Evolutionary conservation across 768 basidiomycete species (phyloP).

Genomic region (Collybiopsis confluens): DNA sequence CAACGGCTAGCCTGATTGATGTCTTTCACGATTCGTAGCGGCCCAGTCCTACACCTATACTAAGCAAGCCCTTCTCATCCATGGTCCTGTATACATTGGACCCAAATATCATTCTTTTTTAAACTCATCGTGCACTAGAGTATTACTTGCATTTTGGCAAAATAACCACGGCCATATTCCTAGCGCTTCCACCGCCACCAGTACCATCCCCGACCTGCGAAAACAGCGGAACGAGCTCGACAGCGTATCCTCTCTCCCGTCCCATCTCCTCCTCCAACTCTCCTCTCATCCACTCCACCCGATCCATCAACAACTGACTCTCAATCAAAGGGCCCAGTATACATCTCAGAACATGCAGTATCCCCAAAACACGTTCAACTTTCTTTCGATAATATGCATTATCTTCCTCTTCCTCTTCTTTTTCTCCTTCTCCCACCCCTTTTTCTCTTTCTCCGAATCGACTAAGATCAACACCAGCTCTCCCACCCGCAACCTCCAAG

Average conservation of each 20-base stretch:
- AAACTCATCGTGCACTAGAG: too few relatives aligned
- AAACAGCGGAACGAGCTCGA: constrained; percentile 47
- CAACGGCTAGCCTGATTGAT: too few relatives aligned
- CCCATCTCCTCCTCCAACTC: constrained; percentile 20
- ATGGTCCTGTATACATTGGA: too few relatives aligned
- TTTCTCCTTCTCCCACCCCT: too few relatives aligned
- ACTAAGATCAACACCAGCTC: constrained; percentile 4
- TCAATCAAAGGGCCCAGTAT: constrained; percentile 67
- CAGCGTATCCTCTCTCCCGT: constrained; percentile 20
- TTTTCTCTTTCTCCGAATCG: too few relatives aligned
- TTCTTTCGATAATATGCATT: not conserved
- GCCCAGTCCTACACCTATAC: too few relatives aligned
- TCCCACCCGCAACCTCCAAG: constrained; percentile 11
- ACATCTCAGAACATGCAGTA: constrained; percentile 65
- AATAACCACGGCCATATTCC: constrained; percentile 65
- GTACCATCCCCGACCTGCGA: constrained; percentile 51
- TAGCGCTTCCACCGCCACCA: constrained; percentile 55
- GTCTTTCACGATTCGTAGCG: too few relatives aligned
- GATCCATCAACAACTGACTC: constrained; percentile 59
- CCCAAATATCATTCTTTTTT: too few relatives aligned
- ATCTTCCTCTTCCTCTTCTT: too few relatives aligned
- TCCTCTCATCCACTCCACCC: constrained; percentile 52
- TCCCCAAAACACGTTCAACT: constrained; percentile 30
- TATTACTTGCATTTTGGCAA: constrained; percentile 13
- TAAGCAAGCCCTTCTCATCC: too few relatives aligned